phyloP scores from a whole-genome alignment of 129 eudicot species.

The Silybum marianum region DNA sequence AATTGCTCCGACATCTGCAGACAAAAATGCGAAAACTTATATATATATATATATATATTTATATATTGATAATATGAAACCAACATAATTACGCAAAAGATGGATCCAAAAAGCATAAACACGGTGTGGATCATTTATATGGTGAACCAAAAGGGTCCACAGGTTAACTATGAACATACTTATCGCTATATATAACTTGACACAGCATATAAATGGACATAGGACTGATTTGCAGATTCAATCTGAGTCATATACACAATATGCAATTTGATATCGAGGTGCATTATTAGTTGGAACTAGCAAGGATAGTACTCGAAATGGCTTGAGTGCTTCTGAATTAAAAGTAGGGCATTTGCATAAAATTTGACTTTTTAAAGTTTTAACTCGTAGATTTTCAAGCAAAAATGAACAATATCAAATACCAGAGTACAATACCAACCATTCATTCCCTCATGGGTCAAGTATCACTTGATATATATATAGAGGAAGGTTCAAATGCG shows the following conservation, averaged over 20 bases:
- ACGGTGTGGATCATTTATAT: not conserved
- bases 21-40: not conserved
- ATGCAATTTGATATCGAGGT: not conserved
- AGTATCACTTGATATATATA: not conserved
- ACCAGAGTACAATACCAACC: not conserved
- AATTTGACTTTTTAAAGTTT: not conserved
- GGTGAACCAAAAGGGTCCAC: not conserved
- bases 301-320: not conserved
- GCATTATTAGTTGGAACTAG: not conserved
- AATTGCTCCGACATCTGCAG: constrained; percentile 95
- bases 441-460: not conserved
- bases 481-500: too few relatives aligned
- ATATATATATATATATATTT: too few relatives aligned
- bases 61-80: not conserved
- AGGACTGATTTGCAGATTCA: not conserved
- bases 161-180: too few relatives aligned
- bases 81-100: not conserved
- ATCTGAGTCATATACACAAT: not conserved
- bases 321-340: not conserved
- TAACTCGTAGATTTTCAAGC: not conserved
- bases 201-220: too few relatives aligned
- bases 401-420: not conserved
- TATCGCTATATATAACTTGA: too few relatives aligned
- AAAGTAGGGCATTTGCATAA: not conserved
- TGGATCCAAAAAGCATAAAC: not conserved